A percentile compares a stretch with the other conserved stretches of the same genome.
Evolutionary conservation across 2,329 filamentous ascomycete species (phyloP).

Genomic region (Cadophora gregata): DNA sequence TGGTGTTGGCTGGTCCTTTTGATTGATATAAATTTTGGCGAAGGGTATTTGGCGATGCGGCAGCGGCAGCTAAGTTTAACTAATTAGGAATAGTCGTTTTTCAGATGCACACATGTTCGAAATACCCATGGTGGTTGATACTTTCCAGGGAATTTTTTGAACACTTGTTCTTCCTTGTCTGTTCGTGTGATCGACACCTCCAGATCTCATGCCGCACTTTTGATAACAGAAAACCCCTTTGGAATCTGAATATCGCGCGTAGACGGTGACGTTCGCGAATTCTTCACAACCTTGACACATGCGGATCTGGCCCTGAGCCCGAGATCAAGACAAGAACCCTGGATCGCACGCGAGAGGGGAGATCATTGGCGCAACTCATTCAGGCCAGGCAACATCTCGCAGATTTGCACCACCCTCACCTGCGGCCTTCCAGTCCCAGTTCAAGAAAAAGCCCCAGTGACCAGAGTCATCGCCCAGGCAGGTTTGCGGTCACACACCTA

Average conservation of each 20-base stretch:
- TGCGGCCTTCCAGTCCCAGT: conserved; percentile 5
- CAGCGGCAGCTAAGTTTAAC: conserved; percentile 4
- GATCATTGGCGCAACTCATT: conserved; percentile 35
- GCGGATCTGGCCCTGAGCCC: conserved; percentile 17
- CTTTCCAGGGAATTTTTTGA: not conserved
- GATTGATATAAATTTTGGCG: conserved; percentile 9
- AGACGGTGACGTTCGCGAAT: not conserved
- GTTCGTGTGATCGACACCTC: not conserved
- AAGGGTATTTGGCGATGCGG: conserved; percentile 9
- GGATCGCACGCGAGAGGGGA: conserved; percentile 28
- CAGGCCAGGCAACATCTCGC: conserved; percentile 27
- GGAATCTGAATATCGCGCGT: not conserved
- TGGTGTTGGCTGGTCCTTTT: conserved; percentile 13
- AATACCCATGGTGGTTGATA: conserved; percentile 24
- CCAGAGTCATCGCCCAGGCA: conserved; percentile 20
- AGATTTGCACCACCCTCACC: conserved; percentile 18
- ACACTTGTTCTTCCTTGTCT: not conserved
- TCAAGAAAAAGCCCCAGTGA: conserved; percentile 4
- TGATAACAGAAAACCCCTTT: not conserved
- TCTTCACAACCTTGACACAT: conserved; percentile 17
- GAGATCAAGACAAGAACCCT: conserved; percentile 19
- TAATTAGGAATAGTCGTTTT: conserved; percentile 6
- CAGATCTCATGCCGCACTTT: not conserved
- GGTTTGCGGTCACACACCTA: conserved; percentile 14
- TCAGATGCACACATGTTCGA: conserved; percentile 14